Evolutionary conservation across 345 rosid species (phyloP), one percentile per base, ranked within the genome.

Genomic region (Eucalyptus rudis): DNA sequence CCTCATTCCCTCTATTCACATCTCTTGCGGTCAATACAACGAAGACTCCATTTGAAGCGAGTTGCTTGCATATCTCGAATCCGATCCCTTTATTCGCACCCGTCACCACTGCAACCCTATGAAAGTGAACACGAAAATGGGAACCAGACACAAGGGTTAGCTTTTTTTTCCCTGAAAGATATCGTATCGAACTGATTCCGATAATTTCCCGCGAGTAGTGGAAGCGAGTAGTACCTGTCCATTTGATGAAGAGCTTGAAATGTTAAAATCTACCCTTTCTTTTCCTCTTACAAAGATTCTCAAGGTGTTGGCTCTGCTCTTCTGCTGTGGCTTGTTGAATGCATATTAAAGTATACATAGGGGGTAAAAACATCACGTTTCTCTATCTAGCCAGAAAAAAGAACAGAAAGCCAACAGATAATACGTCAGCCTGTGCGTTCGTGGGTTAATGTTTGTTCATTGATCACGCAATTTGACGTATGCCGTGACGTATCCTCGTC

Each of bases 21-120:
- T 90, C 89, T 86, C 90, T 84, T 8, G 92, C 86, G 5, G 92
- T 89, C 52, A 90, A 87, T 29, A 90, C 51, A 31, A 90, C 89
- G 5, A 29, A 47, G 45, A 90, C 71, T 16, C 87, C 89, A 44
- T 87, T 85, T 6, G 88, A 89, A 29, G 92, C 79, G 29, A 89
- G 80, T 66, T 87, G 90, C 64, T 86, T 89, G 59, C 86, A 44
- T 49, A 87, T 90, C 88, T 89, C 90, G 44, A 89, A 52, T n/a
- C 90, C 90, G 52, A 90, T 44, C 50, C 90, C 90, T 87, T 90
- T 90, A 85, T 90, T 90, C 5, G 79, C 91, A 25, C 90, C 90
- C 10, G 91, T 90, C 45, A 90, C 90, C 36, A 83, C 91, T 24
- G 91, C 91, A 64, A 88, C 59, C 87, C 90, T 89, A 50, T 2